Evolutionary conservation across 192 early-diverging fungal genomes (phyloP).

Genomic region (Pilaira anomala): DNA sequence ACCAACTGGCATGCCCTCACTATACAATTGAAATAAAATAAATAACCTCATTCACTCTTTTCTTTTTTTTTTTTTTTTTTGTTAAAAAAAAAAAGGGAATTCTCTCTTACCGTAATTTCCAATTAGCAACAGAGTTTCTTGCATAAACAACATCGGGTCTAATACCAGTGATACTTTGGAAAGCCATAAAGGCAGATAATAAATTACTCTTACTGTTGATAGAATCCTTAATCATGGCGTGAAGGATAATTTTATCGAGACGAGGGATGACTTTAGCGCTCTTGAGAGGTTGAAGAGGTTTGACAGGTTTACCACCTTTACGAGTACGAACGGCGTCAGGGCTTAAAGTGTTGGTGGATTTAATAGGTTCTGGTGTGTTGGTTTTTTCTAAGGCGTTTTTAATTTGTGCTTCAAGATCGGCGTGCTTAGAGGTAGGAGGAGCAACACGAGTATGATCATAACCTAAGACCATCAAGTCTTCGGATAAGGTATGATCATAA

Average conservation of each 20-base stretch:
- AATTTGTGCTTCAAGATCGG: constrained; percentile 32
- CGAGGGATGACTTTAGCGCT: constrained; percentile 62
- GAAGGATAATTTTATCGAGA: constrained; percentile 72
- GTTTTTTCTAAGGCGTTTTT: constrained; percentile 18
- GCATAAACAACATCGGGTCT: constrained; percentile 81
- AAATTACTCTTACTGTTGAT: constrained; percentile 86
- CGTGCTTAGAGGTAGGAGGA: constrained; percentile 25
- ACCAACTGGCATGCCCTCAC: constrained; percentile 81
- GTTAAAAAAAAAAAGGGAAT: not conserved
- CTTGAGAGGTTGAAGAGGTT: constrained; percentile 57
- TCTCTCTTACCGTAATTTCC: constrained; percentile 79
- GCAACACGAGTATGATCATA: constrained; percentile 47
- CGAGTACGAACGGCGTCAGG: constrained; percentile 27
- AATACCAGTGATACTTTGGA: constrained; percentile 84
- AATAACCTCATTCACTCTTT: not conserved
- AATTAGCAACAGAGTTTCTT: constrained; percentile 70
- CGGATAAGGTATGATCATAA: constrained; percentile 44
- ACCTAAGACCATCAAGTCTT: constrained; percentile 53
- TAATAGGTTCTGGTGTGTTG: not conserved
- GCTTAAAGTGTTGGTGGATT: not conserved
- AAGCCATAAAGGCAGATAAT: constrained; percentile 85
- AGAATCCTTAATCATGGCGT: constrained; percentile 85
- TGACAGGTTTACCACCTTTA: constrained; percentile 46
- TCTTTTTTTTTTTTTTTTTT: no score
- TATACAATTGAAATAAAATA: not conserved